Conservation (phyloP, 108 stramenopile species). For the Nitzschia sp. region DNA sequence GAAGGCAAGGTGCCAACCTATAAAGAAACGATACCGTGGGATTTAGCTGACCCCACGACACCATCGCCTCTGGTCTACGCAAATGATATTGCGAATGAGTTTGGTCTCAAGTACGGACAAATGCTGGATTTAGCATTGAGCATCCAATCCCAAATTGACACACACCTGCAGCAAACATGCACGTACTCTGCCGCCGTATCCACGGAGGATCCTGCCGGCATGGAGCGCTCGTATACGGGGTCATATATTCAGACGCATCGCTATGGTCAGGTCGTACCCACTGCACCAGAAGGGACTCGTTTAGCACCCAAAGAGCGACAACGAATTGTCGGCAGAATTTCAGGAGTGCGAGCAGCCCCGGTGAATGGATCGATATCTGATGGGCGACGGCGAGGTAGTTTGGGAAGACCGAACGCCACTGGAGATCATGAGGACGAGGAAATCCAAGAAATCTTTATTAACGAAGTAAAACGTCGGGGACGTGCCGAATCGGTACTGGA, state of each 20-base stretch:
- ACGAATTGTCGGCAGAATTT: constrained; percentile 1
- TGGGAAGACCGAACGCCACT: not conserved
- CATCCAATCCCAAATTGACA: constrained; percentile 65
- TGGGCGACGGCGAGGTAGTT: not conserved
- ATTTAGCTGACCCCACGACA: constrained; percentile 58
- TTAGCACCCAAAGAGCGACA: constrained; percentile 18
- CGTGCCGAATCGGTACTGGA: constrained; percentile 6
- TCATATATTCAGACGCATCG: constrained; percentile 21
- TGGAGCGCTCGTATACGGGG: constrained; percentile 32
- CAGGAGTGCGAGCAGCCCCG: not conserved
- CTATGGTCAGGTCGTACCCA: constrained; percentile 20
- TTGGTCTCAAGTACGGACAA: constrained; percentile 62
- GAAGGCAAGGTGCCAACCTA: constrained; percentile 34
- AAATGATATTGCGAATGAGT: constrained; percentile 52
- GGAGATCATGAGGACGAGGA: constrained; percentile 11
- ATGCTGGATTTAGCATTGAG: constrained; percentile 63
- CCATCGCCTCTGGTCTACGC: constrained; percentile 66
- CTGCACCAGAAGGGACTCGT: constrained; percentile 3
- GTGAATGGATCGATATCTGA: not conserved
- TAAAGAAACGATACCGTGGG: constrained; percentile 58
- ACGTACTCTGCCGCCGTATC: constrained; percentile 50
- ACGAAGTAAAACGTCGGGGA: constrained; percentile 27
- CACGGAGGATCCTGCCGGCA: constrained; percentile 41
- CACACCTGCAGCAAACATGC: constrained; percentile 29
- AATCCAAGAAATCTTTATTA: constrained; percentile 9